A percentile compares a stretch with the other conserved stretches of the same genome.
phyloP scores from a whole-genome alignment of 208 protist genomes.

The Wallacemonas sp. region DNA sequence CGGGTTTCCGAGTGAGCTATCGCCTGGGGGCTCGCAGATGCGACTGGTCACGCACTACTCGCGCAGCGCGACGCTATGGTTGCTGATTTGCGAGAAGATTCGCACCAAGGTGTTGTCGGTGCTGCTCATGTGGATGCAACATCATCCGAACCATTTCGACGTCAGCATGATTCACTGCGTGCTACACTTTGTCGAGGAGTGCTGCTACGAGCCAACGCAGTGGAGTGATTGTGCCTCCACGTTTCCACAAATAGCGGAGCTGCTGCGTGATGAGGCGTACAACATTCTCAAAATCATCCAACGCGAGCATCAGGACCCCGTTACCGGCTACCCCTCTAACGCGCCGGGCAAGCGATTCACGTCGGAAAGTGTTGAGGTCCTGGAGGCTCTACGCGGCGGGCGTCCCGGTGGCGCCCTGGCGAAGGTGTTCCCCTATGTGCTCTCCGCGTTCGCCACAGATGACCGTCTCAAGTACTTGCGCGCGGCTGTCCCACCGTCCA shows the following conservation, averaged over 20 bases:
- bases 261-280: conserved; percentile 32
- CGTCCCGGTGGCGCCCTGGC: background rate
- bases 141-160: conserved; percentile 60
- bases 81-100: conserved; percentile 39
- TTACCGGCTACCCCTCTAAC: background rate
- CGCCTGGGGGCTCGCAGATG: background rate
- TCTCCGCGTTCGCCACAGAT: conserved; percentile 5
- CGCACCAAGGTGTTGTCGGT: conserved; percentile 53
- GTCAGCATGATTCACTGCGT: conserved; percentile 43
- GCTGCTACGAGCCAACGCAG: conserved; percentile 30
- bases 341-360: background rate
- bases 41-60: conserved; percentile 40
- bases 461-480: conserved; percentile 12
- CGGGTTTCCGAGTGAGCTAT: no score
- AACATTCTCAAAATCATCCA: conserved; percentile 6
- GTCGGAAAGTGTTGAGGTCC: background rate
- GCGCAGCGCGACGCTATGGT: conserved; percentile 48
- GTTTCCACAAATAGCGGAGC: conserved; percentile 48
- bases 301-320: background rate
- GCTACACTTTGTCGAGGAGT: conserved; percentile 49
- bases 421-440: background rate
- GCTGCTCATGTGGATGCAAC: conserved; percentile 54
- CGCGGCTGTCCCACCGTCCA: background rate
- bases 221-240: conserved; percentile 51
- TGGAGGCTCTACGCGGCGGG: conserved; percentile 1